Evolutionary conservation across 116 monocot species (phyloP), one percentile per base, ranked within the genome.

Genomic region (Phalaenopsis hybrid): DNA sequence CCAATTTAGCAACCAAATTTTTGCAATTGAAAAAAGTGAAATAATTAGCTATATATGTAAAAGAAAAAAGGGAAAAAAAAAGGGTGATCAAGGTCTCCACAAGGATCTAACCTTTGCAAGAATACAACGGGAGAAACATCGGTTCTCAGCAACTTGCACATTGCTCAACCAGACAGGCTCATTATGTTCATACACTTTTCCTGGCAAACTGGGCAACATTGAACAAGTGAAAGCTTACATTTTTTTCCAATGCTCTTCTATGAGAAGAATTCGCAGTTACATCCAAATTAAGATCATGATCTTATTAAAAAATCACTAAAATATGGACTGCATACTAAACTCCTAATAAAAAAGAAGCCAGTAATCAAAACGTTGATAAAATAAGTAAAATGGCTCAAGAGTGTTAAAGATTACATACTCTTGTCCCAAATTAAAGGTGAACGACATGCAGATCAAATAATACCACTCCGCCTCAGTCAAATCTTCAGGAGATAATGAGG

Each of bases 361-460:
- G 41, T 4, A 73, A 28, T 23, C 67, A 28, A 55, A 65, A 70
- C 8, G 3, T 3, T 33, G 33, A 70, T 2, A 37, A 37, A 48
- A 33, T 34, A 70, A 70, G 34, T 21, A 61, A 9, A 61, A 25
- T 25, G 65, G 6, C 12, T 65, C 6, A 25, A 25, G 65, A 23
- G 8, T 17, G 58, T 58, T 18, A 58, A 73, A 12, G 48, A 78
- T 45, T 48, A 48, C 20, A 33, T 89, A 92, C 92, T 90, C 86
- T 81, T 88, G 83, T 17, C 83, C 90, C 51, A 80, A 79, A 59
- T 44, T 28, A 73, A 90, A 92, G 50, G 86, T 85, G 88, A 90
- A 92, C 33, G 92, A 88, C 92, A 92, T 92, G 86, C 90, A 92
- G 77, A 92, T 83, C 83, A 92, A 80, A 86, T 92, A 92, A 63